Percentiles rank a stretch among this genome's conserved stretches.
These are phyloP conservation scores for Cicer pinnatifidum DNA, from an alignment of 306 rosid genomes.

Conservation along the genomic window DNA sequence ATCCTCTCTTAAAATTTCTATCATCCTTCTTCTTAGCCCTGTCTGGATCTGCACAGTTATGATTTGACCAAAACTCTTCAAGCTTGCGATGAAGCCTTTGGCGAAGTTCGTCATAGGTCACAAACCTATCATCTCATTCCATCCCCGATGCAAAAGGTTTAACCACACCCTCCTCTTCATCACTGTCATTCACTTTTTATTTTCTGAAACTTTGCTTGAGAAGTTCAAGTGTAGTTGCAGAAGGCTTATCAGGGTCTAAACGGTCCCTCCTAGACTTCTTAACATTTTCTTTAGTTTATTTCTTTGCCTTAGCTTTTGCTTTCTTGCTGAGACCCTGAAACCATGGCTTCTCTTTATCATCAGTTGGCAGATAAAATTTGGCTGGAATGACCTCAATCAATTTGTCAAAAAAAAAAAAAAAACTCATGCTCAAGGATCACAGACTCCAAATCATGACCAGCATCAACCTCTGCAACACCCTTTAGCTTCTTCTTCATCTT, in stretches of 20 bases:
- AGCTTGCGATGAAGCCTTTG: slow-evolving; percentile 49
- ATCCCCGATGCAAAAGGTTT: slow-evolving; percentile 52
- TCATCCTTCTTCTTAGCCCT: slow-evolving; percentile 54
- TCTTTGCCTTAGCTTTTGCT: slow-evolving; percentile 43
- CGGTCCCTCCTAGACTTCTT: slow-evolving; percentile 71
- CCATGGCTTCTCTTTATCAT: slow-evolving; percentile 76
- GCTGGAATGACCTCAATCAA: slow-evolving; percentile 83
- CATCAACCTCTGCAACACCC: slow-evolving; percentile 11
- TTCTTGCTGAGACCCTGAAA: slow-evolving; percentile 83
- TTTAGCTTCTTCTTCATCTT: slow-evolving; percentile 15
- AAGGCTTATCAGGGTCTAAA: slow-evolving; percentile 71
- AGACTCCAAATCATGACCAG: slow-evolving; percentile 50
- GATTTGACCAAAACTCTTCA: slow-evolving; percentile 59
- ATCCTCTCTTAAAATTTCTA: not conserved
- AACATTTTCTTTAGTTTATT: slow-evolving; percentile 63
- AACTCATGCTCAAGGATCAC: slow-evolving; percentile 60
- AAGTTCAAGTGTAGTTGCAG: slow-evolving; percentile 65
- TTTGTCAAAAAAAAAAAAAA: slow-evolving; percentile 63
- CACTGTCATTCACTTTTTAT: slow-evolving; percentile 49
- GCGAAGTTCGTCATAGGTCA: slow-evolving; percentile 76
- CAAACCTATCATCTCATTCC: slow-evolving; percentile 56
- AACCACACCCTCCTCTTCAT: slow-evolving; percentile 48
- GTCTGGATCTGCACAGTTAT: slow-evolving; percentile 54
- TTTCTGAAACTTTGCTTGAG: slow-evolving; percentile 63
- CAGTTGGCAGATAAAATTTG: slow-evolving; percentile 68